Conservation (phyloP, 805 yeast genomes). For the Blastobotrys mokoenaii region DNA sequence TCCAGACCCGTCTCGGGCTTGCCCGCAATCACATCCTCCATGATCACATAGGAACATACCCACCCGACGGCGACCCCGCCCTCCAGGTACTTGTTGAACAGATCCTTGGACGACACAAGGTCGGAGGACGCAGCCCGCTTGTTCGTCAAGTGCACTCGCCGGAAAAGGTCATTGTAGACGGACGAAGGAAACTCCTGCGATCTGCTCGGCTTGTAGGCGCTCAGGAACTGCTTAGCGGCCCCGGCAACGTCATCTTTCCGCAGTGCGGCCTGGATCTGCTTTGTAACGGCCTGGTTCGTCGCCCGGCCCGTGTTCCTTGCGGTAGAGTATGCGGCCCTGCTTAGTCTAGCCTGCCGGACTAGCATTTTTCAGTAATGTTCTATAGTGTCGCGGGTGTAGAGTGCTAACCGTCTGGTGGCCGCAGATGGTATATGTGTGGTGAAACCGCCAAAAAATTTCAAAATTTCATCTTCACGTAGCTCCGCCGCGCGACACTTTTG, state of each 20-base stretch:
- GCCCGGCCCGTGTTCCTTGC: not conserved
- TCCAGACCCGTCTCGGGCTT: conserved; percentile 23
- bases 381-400: no score
- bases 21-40: conserved; percentile 19
- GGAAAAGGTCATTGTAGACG: not conserved
- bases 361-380: no score
- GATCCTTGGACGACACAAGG: conserved; percentile 7
- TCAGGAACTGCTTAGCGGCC: conserved; percentile 3
- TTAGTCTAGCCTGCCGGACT: no score
- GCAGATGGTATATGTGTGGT: no score
- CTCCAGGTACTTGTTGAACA: conserved; percentile 8
- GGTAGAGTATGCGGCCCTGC: not conserved
- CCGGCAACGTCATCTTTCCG: not conserved
- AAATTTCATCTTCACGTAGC: not conserved
- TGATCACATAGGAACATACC: conserved; percentile 19
- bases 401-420: no score
- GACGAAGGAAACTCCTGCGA: not conserved
- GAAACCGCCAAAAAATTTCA: not conserved
- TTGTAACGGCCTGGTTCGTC: not conserved
- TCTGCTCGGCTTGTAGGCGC: not conserved
- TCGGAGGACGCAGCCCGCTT: not conserved
- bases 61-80: conserved; percentile 14
- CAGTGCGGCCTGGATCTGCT: not conserved
- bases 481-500: no score
- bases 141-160: not conserved